phyloP scores from a whole-genome alignment of 352 stramenopile genomes.

The Pythium chondricola region DNA sequence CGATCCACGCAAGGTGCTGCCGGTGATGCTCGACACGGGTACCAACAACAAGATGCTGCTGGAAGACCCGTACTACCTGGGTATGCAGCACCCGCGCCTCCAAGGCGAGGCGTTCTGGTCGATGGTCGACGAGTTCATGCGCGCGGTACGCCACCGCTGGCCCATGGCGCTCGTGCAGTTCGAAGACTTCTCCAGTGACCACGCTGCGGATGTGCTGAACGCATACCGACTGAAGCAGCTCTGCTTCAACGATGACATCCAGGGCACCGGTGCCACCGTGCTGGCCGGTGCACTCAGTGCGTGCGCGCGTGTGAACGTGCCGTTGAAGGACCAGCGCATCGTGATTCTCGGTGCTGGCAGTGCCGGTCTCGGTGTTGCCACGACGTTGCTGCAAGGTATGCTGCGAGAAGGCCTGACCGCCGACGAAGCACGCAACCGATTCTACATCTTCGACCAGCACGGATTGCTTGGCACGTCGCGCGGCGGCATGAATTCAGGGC shows the following conservation, averaged over 20 bases:
- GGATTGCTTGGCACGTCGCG: constrained; percentile 53
- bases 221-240: constrained; percentile 93
- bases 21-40: constrained; percentile 94
- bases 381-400: constrained; percentile 88
- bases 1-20: constrained; percentile 90
- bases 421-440: constrained; percentile 62
- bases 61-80: constrained; percentile 94
- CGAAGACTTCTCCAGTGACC: constrained; percentile 93
- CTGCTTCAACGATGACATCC: constrained; percentile 98
- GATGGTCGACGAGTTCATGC: constrained; percentile 94
- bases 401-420: constrained; percentile 69
- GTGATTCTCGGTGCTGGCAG: constrained; percentile 92
- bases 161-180: constrained; percentile 95
- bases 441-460: constrained; percentile 80
- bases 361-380: constrained; percentile 93
- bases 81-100: constrained; percentile 88
- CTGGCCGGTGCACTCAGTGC: constrained; percentile 85
- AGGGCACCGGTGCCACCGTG: constrained; percentile 94
- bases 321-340: constrained; percentile 92
- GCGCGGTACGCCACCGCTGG: constrained; percentile 80
- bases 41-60: constrained; percentile 94
- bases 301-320: constrained; percentile 60
- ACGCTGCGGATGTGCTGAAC: constrained; percentile 89
- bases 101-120: constrained; percentile 90
- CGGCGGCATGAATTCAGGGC: constrained; percentile 53